These are phyloP conservation scores for Takashimella koratensis DNA, from an alignment of 1,284 basidiomycete genomes.

Conservation along the genomic window DNA sequence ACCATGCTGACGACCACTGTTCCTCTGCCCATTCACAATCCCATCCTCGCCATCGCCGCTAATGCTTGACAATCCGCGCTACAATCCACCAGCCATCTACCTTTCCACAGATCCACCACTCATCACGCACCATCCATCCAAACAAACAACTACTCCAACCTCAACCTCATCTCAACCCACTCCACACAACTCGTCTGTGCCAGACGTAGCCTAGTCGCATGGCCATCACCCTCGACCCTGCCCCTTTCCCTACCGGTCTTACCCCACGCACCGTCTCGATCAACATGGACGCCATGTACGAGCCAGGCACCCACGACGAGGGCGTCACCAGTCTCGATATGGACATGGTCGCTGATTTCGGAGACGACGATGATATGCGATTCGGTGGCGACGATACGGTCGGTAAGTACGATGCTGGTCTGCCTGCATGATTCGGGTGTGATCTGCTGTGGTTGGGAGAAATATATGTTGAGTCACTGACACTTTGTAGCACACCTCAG, in stretches of 20 bases:
- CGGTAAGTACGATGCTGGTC: constrained; percentile 8
- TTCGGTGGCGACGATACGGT: constrained; percentile 19
- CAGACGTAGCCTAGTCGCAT: too few relatives aligned
- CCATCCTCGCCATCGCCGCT: too few relatives aligned
- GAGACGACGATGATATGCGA: constrained; percentile 42
- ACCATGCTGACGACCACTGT: too few relatives aligned
- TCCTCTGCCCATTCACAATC: too few relatives aligned
- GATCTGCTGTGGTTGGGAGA: too few relatives aligned
- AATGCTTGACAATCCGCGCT: too few relatives aligned
- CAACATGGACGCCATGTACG: constrained; percentile 19
- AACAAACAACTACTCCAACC: background rate
- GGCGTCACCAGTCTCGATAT: constrained; percentile 25
- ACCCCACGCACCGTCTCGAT: constrained; percentile 14
- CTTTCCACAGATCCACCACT: background rate
- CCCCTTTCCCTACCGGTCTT: background rate
- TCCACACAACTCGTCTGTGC: constrained; percentile 5
- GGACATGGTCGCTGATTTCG: constrained; percentile 45
- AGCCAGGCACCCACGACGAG: constrained; percentile 8
- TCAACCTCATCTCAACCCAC: background rate
- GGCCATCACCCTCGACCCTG: background rate
- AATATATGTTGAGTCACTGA: too few relatives aligned
- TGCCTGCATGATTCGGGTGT: background rate
- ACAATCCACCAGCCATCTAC: background rate
- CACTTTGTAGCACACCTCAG: background rate
- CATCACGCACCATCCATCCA: background rate